phyloP scores from a whole-genome alignment of 805 yeast species.

The Saccharomyces kudriavzevii region DNA sequence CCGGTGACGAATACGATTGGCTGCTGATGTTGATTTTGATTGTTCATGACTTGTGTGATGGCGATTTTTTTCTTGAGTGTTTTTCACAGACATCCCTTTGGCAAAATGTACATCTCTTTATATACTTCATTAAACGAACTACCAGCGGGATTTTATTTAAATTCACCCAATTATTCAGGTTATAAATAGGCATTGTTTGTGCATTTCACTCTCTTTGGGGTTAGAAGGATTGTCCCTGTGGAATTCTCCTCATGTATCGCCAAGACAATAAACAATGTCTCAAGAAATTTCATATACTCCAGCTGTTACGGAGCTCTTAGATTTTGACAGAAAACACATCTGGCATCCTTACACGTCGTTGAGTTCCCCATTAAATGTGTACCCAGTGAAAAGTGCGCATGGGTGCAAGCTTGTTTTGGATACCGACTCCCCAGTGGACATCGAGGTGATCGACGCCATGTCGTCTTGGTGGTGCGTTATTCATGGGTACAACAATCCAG shows the following conservation, averaged over 20 bases:
- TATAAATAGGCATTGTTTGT: background rate
- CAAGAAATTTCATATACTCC: background rate
- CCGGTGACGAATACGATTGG: slow-evolving; percentile 26
- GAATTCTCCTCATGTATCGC: background rate
- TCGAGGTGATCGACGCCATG: slow-evolving; percentile 24
- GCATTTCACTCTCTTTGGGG: background rate
- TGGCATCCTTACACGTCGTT: slow-evolving; percentile 31
- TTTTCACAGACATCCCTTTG: background rate
- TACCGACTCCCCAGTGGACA: slow-evolving; percentile 6
- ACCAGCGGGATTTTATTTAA: background rate
- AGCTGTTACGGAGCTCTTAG: slow-evolving; percentile 5
- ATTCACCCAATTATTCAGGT: background rate
- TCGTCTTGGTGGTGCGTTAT: slow-evolving; percentile 31
- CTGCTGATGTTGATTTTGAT: background rate
- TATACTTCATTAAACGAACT: background rate
- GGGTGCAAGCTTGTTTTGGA: slow-evolving; percentile 18
- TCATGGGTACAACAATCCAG: slow-evolving; percentile 27
- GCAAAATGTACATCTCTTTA: background rate
- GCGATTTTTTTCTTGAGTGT: background rate
- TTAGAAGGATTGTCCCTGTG: background rate
- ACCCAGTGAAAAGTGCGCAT: slow-evolving; percentile 19
- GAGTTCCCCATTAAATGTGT: slow-evolving; percentile 17
- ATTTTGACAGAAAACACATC: slow-evolving; percentile 21
- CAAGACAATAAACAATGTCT: background rate
- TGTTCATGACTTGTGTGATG: background rate